A percentile compares a stretch with the other conserved stretches of the same genome.
These are phyloP conservation scores for Venturia aucupariae DNA, from an alignment of 2,329 filamentous ascomycete species.

Conservation along the genomic window DNA sequence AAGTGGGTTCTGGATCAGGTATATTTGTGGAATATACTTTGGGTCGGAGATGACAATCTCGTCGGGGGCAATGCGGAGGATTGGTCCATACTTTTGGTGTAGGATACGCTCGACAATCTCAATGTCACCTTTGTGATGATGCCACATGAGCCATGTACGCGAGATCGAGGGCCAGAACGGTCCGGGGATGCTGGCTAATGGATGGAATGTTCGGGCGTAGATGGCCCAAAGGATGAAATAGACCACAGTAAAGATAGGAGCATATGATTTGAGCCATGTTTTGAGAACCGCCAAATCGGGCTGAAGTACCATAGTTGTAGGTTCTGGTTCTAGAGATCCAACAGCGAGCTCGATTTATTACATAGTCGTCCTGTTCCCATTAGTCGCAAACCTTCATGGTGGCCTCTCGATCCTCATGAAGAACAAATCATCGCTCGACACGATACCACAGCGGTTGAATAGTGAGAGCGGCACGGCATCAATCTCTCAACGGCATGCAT, in stretches of 20 bases:
- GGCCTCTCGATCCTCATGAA: too few species aligned
- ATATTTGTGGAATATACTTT: slow-evolving; percentile 46
- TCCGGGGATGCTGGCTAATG: slow-evolving; percentile 43
- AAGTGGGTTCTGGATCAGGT: slow-evolving; percentile 39
- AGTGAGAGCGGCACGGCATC: background rate
- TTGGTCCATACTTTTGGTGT: slow-evolving; percentile 42
- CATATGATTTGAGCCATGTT: background rate
- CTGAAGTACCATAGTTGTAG: background rate
- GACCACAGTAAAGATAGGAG: background rate
- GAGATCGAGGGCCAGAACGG: slow-evolving; percentile 47
- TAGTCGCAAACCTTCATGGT: too few species aligned
- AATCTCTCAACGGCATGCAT: too few species aligned
- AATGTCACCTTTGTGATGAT: slow-evolving; percentile 27
- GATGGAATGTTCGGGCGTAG: slow-evolving; percentile 42
- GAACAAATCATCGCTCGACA: too few species aligned
- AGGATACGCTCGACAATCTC: slow-evolving; percentile 21
- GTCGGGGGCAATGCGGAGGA: slow-evolving; percentile 45
- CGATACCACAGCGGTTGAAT: background rate
- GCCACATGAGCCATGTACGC: slow-evolving; percentile 43
- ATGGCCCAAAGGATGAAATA: slow-evolving; percentile 17
- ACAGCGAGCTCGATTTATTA: too few species aligned
- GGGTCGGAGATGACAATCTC: slow-evolving; percentile 46
- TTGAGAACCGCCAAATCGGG: background rate
- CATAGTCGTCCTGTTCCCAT: too few species aligned
- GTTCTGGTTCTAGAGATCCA: background rate